Conservation (phyloP, 345 rosid species). For the Anastatica hierochuntica region DNA sequence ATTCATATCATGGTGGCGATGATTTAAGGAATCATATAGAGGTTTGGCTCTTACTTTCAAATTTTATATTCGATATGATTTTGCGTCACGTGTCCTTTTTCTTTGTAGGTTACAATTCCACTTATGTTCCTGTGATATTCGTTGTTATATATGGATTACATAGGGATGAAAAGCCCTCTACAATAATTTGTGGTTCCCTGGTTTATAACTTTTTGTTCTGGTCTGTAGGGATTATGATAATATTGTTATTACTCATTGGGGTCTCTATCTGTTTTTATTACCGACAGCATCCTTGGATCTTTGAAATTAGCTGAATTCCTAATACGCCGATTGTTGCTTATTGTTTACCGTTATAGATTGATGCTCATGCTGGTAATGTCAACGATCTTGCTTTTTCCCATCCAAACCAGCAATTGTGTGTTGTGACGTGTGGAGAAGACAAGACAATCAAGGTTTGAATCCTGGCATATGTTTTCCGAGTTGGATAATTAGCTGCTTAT, state of each 20-base stretch:
- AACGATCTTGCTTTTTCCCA: conserved; percentile 65
- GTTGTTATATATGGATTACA: not conserved
- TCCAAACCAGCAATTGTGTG: conserved; percentile 49
- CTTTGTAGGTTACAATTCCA: conserved; percentile 6
- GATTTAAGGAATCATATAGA: conserved; percentile 45
- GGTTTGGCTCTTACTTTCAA: conserved; percentile 31
- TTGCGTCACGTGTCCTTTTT: not conserved
- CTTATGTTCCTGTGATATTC: not conserved
- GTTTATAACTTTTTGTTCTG: not conserved
- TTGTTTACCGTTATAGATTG: conserved; percentile 33
- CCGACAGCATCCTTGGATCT: conserved; percentile 1
- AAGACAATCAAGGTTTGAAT: conserved; percentile 47
- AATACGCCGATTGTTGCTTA: not conserved
- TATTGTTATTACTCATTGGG: not conserved
- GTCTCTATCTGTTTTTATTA: not conserved
- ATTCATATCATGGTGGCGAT: conserved; percentile 41
- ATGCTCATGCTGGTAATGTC: conserved; percentile 60
- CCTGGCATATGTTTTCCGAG: not conserved
- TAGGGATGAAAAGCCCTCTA: not conserved
- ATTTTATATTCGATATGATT: conserved; percentile 12
- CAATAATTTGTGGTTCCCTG: not conserved
- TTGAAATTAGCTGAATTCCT: not conserved
- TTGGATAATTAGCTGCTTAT: conserved; percentile 4
- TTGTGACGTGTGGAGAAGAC: conserved; percentile 69
- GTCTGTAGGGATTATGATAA: conserved; percentile 1